Evolutionary conservation across 2,329 filamentous ascomycete genomes (phyloP), one percentile per base, ranked within the genome.

Genomic region (Aaosphaeria arxii): DNA sequence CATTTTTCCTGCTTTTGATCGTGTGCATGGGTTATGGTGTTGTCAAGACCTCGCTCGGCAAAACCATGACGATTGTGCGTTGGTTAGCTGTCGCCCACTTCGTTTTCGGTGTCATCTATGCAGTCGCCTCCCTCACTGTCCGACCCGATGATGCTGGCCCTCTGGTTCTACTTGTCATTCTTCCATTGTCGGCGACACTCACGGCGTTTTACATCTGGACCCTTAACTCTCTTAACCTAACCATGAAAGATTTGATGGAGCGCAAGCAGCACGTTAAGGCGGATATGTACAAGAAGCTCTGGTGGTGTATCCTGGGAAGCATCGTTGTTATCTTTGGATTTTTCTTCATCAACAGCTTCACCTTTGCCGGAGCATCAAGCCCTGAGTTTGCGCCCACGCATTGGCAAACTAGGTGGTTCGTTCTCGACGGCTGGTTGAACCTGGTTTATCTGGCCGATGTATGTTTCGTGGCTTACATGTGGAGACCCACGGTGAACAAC

Each of bases 11-110:
- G 43, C 81, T 99, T 6, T 84, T 99, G 45, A 97, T 99, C 58
- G 94, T 99, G 31, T 99, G 94, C 71, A 99, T 99, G 94, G 94
- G 94, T 31, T 99, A 99, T 62, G 94, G 94, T 59, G 95, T 99
- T 28, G 95, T 99, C 57, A 97, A 97, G 74, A 88, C 87, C 2
- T 90, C 87, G 2, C 81, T 99, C 4, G 94, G 94, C 49, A 88
- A 87, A 63, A 91, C 91, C 9, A 99, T 99, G 94, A 84, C 92
- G 56, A 92, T 89, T 62, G 91, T 96, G 40, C 89, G 94, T 50
- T 88, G 88, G 75, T 82, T 99, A 13, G 94, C 94, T 11, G 86
- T 91, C 53, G 89, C 87, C 2, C 94, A 99, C 72, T 99, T 99
- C 64, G 77, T 95, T 45, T 99, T 99, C 61, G 94, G 92, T 24